Evolutionary conservation across 2,329 filamentous ascomycete genomes (phyloP), one percentile per base, ranked within the genome.

Genomic region (Colletotrichum gloeosporioides): DNA sequence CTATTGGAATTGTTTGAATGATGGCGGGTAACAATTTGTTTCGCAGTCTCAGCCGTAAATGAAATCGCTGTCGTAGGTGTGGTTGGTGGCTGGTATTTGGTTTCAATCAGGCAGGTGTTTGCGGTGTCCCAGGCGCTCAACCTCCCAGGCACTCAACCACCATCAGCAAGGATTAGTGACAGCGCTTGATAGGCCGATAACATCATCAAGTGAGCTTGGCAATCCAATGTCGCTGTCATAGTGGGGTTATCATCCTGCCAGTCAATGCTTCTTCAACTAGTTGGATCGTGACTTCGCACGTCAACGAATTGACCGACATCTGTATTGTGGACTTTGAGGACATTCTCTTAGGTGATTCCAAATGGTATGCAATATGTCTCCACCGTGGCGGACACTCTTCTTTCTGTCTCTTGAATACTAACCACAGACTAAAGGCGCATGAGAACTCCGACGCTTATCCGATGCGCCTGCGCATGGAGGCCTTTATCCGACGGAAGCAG

Each of bases 381-480:
- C 18, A n/a, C 39, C 10, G 39, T 44, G 8, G 18, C 18, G 18
- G 18, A 44, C 18, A 18, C 39, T 49, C 44, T 49, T 6, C 2
- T 22, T 49, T 12, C 12, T 22, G 44, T 22, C 18, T n/a, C 7
- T n/a, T 49, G 10, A 49, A n/a, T n/a, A 22, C 9, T 49, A 22
- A 49, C n/a, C 10, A 8, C 10, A 12, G 5, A 22, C n/a, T 22
- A 4, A 49, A 49, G 44, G 44, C 44, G 6, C n/a, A 49, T 13
- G 27, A 31, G 13, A 9, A 4, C 5, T 9, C 8, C 6, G 12
- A 12, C 18, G 7, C 22, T 13, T n/a, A 8, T 3, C 96, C 96
- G 4, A 98, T 99, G 96, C 95, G 97, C 69, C 90, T 99, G 72
- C 95, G 96, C 78, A 99, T 99, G 97, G 97, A 99, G 86, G 92